Evolutionary conservation across 495 filamentous ascomycete genomes (phyloP), one percentile per base, ranked within the genome.

Genomic region (Penicillium pancosmium): DNA sequence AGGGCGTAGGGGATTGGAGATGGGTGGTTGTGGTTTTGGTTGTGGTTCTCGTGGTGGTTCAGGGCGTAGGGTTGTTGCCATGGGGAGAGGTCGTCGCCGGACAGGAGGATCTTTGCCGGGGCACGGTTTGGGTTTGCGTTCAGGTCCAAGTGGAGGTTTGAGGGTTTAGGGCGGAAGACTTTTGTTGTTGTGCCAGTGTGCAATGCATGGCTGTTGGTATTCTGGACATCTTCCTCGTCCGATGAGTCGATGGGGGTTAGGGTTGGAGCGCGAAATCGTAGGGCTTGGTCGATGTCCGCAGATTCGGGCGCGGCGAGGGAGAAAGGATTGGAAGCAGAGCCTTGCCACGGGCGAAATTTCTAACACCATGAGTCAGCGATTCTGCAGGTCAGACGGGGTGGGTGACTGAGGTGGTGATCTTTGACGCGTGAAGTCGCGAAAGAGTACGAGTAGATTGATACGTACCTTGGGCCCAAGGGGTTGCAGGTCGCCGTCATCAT

Each of bases 1-100:
- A 76, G 51, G 48, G 54, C 70, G 59, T 65, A 59, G 54, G 66
- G 65, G 44, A 85, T 84, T 7, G 84, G 82, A 4, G 84, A 84
- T 21, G 80, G 81, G 62, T 84, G 79, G 46, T 77, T 73, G 25
- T 21, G 19, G 46, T 77, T 73, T 21, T 21, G 19, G 19, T 21
- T 21, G 19, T 21, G 23, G 23, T 23, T 23, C 23, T 23, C 23
- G 23, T 23, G 3, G 23, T 61, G 49, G 48, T 63, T 63, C 10
- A 55, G 61, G 38, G 73, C 68, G 31, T 61, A 50, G 48, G 64
- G 65, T 25, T 61, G 58, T 10, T 61, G 48, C 31, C 67, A 75
- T 8, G 71, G 71, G 8, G 73, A 73, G 31, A 75, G 60, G 49
- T 72, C 49, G 62, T 71, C 63, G 63, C 63, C 54, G 60, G 58